Evolutionary conservation across 257 asterid genomes (phyloP).

Genomic region (Catharanthus roseus): DNA sequence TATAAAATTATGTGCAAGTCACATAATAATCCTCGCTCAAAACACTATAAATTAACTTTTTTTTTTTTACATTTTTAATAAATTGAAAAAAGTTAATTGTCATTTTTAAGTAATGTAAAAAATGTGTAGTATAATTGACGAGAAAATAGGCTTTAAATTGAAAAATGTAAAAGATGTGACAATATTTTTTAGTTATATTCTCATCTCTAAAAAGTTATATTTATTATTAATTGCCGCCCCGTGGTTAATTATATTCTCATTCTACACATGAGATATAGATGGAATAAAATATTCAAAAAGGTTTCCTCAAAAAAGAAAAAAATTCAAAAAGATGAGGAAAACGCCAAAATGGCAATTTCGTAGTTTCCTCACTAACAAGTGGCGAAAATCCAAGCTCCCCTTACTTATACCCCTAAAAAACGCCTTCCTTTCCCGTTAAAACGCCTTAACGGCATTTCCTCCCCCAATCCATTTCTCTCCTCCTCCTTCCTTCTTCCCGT

Average conservation of each 20-base stretch:
- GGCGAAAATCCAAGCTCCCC: conserved; percentile 22
- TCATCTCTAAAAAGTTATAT: too few relatives aligned
- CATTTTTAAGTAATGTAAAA: too few relatives aligned
- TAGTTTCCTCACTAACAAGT: conserved; percentile 18
- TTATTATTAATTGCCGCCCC: too few relatives aligned
- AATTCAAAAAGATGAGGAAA: neutral
- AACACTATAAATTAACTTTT: too few relatives aligned
- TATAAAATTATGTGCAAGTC: too few relatives aligned
- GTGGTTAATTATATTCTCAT: neutral
- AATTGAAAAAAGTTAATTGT: too few relatives aligned
- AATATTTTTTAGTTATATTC: too few relatives aligned
- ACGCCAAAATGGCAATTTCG: conserved; percentile 33
- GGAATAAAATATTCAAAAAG: neutral
- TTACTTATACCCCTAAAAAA: conserved; percentile 43
- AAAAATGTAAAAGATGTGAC: too few relatives aligned
- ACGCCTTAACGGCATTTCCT: neutral
- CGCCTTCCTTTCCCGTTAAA: conserved; percentile 29
- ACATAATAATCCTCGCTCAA: too few relatives aligned
- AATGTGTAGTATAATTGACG: too few relatives aligned
- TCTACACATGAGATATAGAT: neutral
- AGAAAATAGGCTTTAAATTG: too few relatives aligned
- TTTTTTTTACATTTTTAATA: too few relatives aligned
- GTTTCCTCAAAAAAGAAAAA: neutral
- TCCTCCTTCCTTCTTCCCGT: neutral
- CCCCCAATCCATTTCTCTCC: neutral